Evolutionary conservation across 202 grass and related monocot species (phyloP), one percentile per base, ranked within the genome.

Genomic region (Thinopyrum obtusiflorum): DNA sequence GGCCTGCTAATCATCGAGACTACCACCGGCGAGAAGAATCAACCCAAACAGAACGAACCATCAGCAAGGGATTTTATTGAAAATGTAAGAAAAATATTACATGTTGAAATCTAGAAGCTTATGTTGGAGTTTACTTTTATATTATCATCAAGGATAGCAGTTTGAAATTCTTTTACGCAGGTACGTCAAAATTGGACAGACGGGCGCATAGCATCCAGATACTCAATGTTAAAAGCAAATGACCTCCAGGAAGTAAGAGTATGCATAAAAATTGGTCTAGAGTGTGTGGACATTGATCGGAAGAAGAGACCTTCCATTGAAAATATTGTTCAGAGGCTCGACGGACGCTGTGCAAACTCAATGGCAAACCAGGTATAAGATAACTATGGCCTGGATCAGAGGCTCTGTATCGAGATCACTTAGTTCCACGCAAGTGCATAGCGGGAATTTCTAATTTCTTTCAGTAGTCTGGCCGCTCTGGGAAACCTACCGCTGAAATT

Each of bases 1-100:
- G 86, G 86, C 33, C 7, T 84, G 0, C 29, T 84, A 65, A 53
- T 88, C 15, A 31, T 88, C 6, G n/a, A 88, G 86, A 88, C 83
- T 23, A 73, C 55, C 15, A 84, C 74, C 0, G 81, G 55, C 3
- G 57, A 83, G 33, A 79, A 79, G 23, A 83, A 84, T 73, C 32
- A 8, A 15, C 65, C 80, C 2, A 11, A 37, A 1, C 4, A 70
- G 0, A 4, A 0, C 9, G 65, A 83, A 18, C 15, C 21, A 5
- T 33, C 76, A 32, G 75, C 49, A 33, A 80, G 65, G 36, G 1
- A 24, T 5, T 80, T 72, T 49, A 23, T 86, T 27, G 37, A 73
- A 11, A n/a, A 73, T 5, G 77, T 49, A 86, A 73, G 77, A 14
- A 21, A 11, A 4, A 61, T 1, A 68, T 78, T 55, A 29, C 5